Evolutionary conservation across 441 rosid species (phyloP), one percentile per base, ranked within the genome.

Genomic region (Syzygium syzygioides): DNA sequence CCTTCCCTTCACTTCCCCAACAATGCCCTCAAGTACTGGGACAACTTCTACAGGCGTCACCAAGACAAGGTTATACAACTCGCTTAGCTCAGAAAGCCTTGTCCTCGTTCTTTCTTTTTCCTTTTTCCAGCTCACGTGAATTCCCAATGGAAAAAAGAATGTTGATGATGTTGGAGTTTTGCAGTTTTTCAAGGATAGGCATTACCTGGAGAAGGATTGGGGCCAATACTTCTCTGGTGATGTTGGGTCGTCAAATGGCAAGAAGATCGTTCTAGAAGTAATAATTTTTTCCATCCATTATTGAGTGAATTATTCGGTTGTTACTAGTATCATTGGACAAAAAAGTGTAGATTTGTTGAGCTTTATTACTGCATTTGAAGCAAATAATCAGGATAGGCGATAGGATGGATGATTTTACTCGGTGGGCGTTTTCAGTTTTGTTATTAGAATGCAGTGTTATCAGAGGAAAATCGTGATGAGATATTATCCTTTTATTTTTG

Each of bases 151-250:
- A 85, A 41, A 55, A 11, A 45, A 32, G 62, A 5, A 54, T 32
- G n/a, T 55, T 30, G 9, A 9, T 55, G 88, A 11, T 64, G 14
- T 18, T 88, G 15, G 84, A 34, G 10, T 37, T 50, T 56, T 79
- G 85, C 87, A 91, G 92, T 91, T 92, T 87, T 92, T 92, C 88
- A 92, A 92, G 89, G 92, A 92, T 14, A 91, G 92, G 62, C 93
- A 92, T 90, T 92, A 91, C 92, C 86, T 92, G 91, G 90, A 89
- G 89, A 92, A 92, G 86, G 93, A 92, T 48, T 90, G 92, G 91
- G 91, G 90, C 28, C 86, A 66, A 37, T 92, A 87, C 92, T 90
- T 92, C 86, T 91, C 88, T 80, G 85, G 88, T 89, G 89, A 86
- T 17, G 25, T 71, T 71, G 80, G 50, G 80, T 37, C 80, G 80